A percentile compares a stretch with the other conserved stretches of the same genome.
Evolutionary conservation across 2,329 filamentous ascomycete genomes (phyloP).

Genomic region (Akanthomyces uredinophilus): DNA sequence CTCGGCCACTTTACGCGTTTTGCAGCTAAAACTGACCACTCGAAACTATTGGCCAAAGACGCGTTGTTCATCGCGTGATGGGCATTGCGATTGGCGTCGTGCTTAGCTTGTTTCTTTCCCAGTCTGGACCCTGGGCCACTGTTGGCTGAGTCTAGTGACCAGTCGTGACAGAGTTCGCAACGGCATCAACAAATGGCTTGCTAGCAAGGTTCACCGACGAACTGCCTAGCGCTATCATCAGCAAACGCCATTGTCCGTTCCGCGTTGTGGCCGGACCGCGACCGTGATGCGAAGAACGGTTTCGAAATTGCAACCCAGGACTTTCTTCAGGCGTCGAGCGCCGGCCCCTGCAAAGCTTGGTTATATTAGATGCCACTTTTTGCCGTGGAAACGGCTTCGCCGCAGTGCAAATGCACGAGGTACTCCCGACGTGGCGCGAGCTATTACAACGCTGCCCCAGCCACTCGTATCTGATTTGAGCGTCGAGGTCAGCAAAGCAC

Average conservation of each 20-base stretch:
- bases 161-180: neutral
- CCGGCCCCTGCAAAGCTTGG: neutral
- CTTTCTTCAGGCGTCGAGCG: neutral
- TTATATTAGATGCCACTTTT: neutral
- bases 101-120: neutral
- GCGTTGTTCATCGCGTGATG: constrained; percentile 3
- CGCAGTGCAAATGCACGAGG: neutral
- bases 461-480: constrained; percentile 3
- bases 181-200: neutral
- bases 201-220: neutral
- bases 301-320: neutral
- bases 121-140: neutral
- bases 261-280: neutral
- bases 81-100: constrained; percentile 4
- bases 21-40: neutral
- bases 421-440: neutral
- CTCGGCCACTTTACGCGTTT: neutral
- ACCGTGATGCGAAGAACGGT: neutral
- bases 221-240: neutral
- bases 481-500: neutral
- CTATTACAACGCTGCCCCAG: neutral
- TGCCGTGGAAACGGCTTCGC: neutral
- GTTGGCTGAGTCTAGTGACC: neutral
- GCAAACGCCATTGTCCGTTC: neutral
- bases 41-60: neutral